Evolutionary conservation across 2,329 filamentous ascomycete genomes (phyloP).

Genomic region (Hortaea werneckii): DNA sequence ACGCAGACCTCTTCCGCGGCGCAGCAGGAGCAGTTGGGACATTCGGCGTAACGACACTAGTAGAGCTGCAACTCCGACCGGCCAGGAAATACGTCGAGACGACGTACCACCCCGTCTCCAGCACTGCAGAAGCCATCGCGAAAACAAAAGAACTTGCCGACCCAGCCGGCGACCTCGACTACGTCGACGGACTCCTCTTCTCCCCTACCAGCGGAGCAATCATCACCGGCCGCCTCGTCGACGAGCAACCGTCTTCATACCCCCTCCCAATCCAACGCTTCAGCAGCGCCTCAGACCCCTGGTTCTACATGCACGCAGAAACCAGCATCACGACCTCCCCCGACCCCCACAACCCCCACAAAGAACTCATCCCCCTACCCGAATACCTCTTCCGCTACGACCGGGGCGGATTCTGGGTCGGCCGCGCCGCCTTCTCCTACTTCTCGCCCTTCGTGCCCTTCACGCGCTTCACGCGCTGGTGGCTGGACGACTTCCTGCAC

Average conservation of each 20-base stretch:
- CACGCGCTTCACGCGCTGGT: slow-evolving; percentile 50
- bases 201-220: slow-evolving; percentile 33
- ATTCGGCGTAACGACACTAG: slow-evolving; percentile 53
- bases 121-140: slow-evolving; percentile 33
- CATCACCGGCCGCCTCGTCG: slow-evolving; percentile 35
- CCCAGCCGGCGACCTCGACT: slow-evolving; percentile 35
- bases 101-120: slow-evolving; percentile 36
- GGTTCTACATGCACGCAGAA: slow-evolving; percentile 41
- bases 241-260: slow-evolving; percentile 10
- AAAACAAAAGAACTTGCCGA: slow-evolving; percentile 30
- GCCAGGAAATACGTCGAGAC: slow-evolving; percentile 41
- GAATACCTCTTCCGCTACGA: slow-evolving; percentile 67
- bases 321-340: slow-evolving; percentile 29
- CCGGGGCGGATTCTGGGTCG: slow-evolving; percentile 61
- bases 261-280: slow-evolving; percentile 24
- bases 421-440: slow-evolving; percentile 50
- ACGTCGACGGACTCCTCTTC: slow-evolving; percentile 43
- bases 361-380: slow-evolving; percentile 49
- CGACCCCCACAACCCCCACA: slow-evolving; percentile 30
- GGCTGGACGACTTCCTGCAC: slow-evolving; percentile 53
- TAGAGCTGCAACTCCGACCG: slow-evolving; percentile 37
- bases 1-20: slow-evolving; percentile 53
- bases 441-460: slow-evolving; percentile 47
- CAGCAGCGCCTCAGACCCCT: slow-evolving; percentile 36
- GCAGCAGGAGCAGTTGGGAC: slow-evolving; percentile 58